Conservation (phyloP, 1,284 basidiomycete genomes). For the Microbotryum saponariae region DNA sequence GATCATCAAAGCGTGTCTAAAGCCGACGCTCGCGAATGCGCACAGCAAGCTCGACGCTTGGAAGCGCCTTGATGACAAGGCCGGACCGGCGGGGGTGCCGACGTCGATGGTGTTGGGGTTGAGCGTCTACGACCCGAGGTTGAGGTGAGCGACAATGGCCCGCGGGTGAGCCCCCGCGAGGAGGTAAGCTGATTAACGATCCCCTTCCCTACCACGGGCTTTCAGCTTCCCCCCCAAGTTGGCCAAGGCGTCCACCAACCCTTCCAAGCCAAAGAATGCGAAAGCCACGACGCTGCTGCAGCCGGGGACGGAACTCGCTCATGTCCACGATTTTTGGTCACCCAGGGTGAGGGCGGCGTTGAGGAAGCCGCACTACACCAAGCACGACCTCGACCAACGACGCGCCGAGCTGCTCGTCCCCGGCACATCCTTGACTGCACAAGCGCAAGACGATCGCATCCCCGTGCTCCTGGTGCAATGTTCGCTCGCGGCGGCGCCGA, state of each 20-base stretch:
- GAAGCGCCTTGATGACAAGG: slow-evolving; percentile 47
- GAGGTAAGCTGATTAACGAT: no score
- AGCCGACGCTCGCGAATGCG: slow-evolving; percentile 46
- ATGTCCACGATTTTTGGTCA: slow-evolving; percentile 61
- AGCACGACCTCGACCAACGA: slow-evolving; percentile 73
- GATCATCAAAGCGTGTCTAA: slow-evolving; percentile 64
- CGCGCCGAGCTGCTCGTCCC: slow-evolving; percentile 64
- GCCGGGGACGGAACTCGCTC: slow-evolving; percentile 56
- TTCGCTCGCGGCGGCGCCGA: slow-evolving; percentile 50
- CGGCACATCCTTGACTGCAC: slow-evolving; percentile 58
- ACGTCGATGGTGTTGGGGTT: slow-evolving; percentile 67
- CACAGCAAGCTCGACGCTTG: slow-evolving; percentile 54
- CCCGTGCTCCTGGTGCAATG: slow-evolving; percentile 73
- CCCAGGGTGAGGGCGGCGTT: slow-evolving; percentile 50
- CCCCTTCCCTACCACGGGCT: background rate
- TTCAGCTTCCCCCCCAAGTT: slow-evolving; percentile 72
- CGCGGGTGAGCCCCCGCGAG: background rate
- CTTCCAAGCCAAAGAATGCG: slow-evolving; percentile 25
- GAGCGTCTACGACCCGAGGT: slow-evolving; percentile 67
- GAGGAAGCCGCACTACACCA: slow-evolving; percentile 61
- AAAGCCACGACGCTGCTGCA: slow-evolving; percentile 40
- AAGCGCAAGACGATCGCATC: slow-evolving; percentile 66
- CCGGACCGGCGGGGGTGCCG: slow-evolving; percentile 56
- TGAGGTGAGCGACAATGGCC: slow-evolving; percentile 48
- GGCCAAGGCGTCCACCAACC: slow-evolving; percentile 44